Evolutionary conservation across 441 rosid genomes (phyloP), one percentile per base, ranked within the genome.

Genomic region (Croton laevigatus): DNA sequence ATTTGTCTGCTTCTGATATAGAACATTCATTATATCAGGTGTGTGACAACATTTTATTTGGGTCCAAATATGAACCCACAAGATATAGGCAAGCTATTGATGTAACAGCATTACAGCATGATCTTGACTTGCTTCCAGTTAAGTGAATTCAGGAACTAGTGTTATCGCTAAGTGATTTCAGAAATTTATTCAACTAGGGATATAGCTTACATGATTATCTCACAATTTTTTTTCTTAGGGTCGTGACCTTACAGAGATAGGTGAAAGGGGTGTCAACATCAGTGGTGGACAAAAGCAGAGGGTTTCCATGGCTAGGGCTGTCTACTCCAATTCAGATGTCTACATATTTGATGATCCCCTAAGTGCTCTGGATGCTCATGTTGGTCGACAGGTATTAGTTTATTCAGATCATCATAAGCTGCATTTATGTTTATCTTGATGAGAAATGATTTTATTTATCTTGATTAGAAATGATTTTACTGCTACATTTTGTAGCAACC

Each of bases 201-300:
- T 64, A 59, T 65, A 48, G 68, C 58, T 17, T 44, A 53, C 27
- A 42, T 59, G 64, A 74, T 63, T 37, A 53, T 66, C 64, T 76
- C 53, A 65, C 20, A 14, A 72, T 71, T n/a, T 4, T 66, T 66
- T 27, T 40, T 73, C 69, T 62, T 80, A 96, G 99, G 98, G 92
- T 16, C 88, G 79, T 66, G 99, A 96, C 80, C 82, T 87, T 65
- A 85, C 98, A 0, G 99, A 96, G 85, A 93, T 96, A 71, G 99
- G 98, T 70, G 98, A 90, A 84, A 90, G 98, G 79, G 99, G 98
- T 69, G 96, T 94, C 64, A 96, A 96, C 78, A 91, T 96, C 49
- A 96, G 99, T 71, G 98, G 98, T 53, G 98, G 99, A 80, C 98
- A 90, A 71, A 96, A 93, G 84, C 98, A 93, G 83, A 93, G 99